These are phyloP conservation scores for Nannizziopsis barbatae DNA, from an alignment of 2,329 filamentous ascomycete genomes.

Conservation along the genomic window DNA sequence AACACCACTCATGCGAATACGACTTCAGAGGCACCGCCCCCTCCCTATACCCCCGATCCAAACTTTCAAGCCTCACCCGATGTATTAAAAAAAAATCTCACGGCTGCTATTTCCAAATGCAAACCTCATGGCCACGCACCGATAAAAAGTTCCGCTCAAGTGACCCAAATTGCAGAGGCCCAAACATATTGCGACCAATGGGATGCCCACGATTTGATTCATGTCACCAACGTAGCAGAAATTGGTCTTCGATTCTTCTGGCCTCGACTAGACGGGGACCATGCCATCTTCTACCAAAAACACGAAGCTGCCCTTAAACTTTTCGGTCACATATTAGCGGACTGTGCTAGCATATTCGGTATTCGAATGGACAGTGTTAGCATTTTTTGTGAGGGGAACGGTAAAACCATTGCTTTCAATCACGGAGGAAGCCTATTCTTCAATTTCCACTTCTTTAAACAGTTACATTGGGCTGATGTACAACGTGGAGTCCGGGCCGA, in stretches of 20 bases:
- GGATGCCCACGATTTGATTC: conserved; percentile 60
- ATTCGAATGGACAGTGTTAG: conserved; percentile 60
- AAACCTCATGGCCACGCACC: conserved; percentile 62
- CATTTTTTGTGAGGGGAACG: conserved; percentile 72
- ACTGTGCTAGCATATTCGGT: conserved; percentile 61
- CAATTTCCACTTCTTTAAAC: conserved; percentile 77
- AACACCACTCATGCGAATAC: not conserved
- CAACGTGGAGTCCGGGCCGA: conserved; percentile 44
- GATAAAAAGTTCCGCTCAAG: conserved; percentile 62
- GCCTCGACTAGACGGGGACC: conserved; percentile 35
- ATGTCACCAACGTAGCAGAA: conserved; percentile 41
- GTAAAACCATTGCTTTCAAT: conserved; percentile 88
- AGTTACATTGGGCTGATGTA: conserved; percentile 55
- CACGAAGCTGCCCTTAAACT: conserved; percentile 53
- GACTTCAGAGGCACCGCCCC: conserved; percentile 22
- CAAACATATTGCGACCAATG: conserved; percentile 75
- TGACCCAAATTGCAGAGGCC: conserved; percentile 66
- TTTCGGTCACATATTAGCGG: conserved; percentile 59
- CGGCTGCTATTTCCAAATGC: conserved; percentile 67
- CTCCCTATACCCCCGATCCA: conserved; percentile 31
- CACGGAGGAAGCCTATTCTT: conserved; percentile 78
- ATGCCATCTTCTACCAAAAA: conserved; percentile 48
- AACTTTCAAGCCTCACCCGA: conserved; percentile 28
- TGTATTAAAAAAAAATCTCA: conserved; percentile 42
- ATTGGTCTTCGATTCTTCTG: conserved; percentile 66